phyloP scores from a whole-genome alignment of 805 yeast genomes.

The Suhomyces sp. region DNA sequence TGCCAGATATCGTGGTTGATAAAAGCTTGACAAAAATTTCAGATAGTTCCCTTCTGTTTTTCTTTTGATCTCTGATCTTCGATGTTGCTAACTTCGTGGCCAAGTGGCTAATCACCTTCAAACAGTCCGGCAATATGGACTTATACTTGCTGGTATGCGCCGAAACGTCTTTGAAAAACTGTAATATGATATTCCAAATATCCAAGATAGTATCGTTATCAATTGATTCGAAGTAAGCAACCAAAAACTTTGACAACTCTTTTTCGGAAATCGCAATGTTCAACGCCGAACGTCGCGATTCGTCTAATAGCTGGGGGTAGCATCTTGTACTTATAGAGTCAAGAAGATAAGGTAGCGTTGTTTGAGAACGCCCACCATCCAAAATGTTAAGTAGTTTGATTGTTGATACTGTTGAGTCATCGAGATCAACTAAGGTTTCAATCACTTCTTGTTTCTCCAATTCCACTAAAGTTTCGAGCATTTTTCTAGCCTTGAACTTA shows the following conservation, averaged over 20 bases:
- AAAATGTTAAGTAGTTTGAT: slow-evolving; percentile 70
- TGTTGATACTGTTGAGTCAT: slow-evolving; percentile 13
- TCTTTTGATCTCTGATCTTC: slow-evolving; percentile 61
- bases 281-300: slow-evolving; percentile 44
- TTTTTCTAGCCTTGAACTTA: slow-evolving; percentile 65
- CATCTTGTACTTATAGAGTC: slow-evolving; percentile 52
- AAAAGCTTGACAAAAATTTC: slow-evolving; percentile 36
- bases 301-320: slow-evolving; percentile 30
- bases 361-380: slow-evolving; percentile 79
- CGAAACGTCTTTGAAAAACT: slow-evolving; percentile 60
- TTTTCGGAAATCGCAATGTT: slow-evolving; percentile 46
- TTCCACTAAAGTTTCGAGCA: slow-evolving; percentile 62
- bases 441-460: slow-evolving; percentile 73
- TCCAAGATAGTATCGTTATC: slow-evolving; percentile 81
- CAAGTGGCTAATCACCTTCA: slow-evolving; percentile 52
- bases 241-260: slow-evolving; percentile 52
- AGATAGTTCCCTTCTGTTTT: slow-evolving; percentile 56
- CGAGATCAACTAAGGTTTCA: slow-evolving; percentile 57
- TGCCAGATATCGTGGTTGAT: slow-evolving; percentile 12
- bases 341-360: slow-evolving; percentile 68
- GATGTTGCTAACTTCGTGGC: slow-evolving; percentile 57
- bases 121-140: slow-evolving; percentile 49
- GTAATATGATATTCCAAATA: slow-evolving; percentile 59
- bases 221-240: slow-evolving; percentile 60
- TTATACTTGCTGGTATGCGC: slow-evolving; percentile 49